Evolutionary conservation across 2,329 filamentous ascomycete genomes (phyloP).

Genomic region (Periconia sp.): DNA sequence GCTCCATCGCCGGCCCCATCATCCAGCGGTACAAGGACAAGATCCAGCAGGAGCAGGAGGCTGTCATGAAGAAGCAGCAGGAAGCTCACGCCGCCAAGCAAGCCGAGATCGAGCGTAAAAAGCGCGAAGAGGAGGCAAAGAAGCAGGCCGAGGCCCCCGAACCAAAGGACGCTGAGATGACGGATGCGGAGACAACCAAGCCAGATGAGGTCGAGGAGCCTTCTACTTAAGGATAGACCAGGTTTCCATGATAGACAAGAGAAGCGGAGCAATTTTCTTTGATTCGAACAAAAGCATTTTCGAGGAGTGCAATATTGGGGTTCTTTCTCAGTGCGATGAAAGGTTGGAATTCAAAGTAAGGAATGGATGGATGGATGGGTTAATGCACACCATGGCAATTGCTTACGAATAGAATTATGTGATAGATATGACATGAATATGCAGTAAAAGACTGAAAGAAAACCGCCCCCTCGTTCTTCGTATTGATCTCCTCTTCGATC

Average conservation of each 20-base stretch:
- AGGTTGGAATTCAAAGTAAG: background rate
- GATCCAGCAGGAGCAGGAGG: slow-evolving; percentile 81
- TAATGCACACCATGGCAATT: background rate
- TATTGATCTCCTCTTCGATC: too few species aligned
- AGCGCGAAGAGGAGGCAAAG: slow-evolving; percentile 72
- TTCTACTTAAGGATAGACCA: slow-evolving; percentile 20
- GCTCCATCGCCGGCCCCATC: slow-evolving; percentile 85
- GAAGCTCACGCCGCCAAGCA: slow-evolving; percentile 63
- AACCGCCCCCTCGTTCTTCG: too few species aligned
- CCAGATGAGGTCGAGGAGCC: slow-evolving; percentile 44
- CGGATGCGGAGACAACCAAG: slow-evolving; percentile 54
- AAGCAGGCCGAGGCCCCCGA: slow-evolving; percentile 53
- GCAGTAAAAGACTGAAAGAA: background rate
- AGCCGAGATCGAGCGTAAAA: slow-evolving; percentile 71
- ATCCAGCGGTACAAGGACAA: slow-evolving; percentile 95
- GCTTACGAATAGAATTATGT: slow-evolving; percentile 3
- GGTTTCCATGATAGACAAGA: background rate
- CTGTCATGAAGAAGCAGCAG: slow-evolving; percentile 67
- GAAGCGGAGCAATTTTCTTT: slow-evolving; percentile 7
- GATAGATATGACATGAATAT: slow-evolving; percentile 1
- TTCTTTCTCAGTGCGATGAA: background rate
- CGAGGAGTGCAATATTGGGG: background rate
- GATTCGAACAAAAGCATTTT: slow-evolving; percentile 9
- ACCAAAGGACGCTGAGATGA: slow-evolving; percentile 58
- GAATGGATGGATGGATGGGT: background rate